Evolutionary conservation across 768 basidiomycete species (phyloP).

Genomic region (Termitomyces sp.): DNA sequence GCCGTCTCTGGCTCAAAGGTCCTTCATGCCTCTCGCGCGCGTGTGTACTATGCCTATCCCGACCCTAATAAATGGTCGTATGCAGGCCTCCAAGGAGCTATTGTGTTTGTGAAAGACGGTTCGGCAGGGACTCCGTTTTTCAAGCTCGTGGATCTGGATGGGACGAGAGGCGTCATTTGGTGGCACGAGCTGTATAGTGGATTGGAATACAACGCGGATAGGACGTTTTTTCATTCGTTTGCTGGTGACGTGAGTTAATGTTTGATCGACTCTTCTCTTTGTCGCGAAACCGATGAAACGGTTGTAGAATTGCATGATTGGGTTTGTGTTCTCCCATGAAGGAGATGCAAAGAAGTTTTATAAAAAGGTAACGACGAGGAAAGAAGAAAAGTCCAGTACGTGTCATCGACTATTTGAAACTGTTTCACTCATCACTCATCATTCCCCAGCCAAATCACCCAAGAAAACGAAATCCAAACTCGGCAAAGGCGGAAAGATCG

Average conservation of each 20-base stretch:
- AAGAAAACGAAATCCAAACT: conserved; percentile 39
- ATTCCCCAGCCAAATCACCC: neutral
- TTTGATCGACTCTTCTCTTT: neutral
- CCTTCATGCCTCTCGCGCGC: conserved; percentile 69
- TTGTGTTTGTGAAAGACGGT: conserved; percentile 66
- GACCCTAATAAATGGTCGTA: conserved; percentile 78
- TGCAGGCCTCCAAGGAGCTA: conserved; percentile 79
- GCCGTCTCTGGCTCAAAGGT: conserved; percentile 68
- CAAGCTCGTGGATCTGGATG: conserved; percentile 77
- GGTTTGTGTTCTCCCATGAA: conserved; percentile 21
- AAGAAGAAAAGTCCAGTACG: conserved; percentile 49
- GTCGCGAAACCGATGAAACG: neutral
- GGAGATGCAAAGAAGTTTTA: conserved; percentile 76
- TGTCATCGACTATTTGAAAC: neutral
- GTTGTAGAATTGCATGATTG: neutral
- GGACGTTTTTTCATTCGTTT: conserved; percentile 91
- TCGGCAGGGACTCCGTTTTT: conserved; percentile 52
- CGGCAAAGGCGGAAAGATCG: conserved; percentile 71
- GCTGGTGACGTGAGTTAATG: conserved; percentile 73
- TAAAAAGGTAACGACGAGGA: conserved; percentile 76
- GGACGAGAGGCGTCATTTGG: conserved; percentile 88
- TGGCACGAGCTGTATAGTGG: conserved; percentile 85
- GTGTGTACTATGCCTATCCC: conserved; percentile 89
- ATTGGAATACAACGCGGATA: conserved; percentile 76
- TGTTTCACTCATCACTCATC: conserved; percentile 6